These are phyloP conservation scores for Trichoderma sp. DNA, from an alignment of 2,329 filamentous ascomycete genomes.

Conservation along the genomic window DNA sequence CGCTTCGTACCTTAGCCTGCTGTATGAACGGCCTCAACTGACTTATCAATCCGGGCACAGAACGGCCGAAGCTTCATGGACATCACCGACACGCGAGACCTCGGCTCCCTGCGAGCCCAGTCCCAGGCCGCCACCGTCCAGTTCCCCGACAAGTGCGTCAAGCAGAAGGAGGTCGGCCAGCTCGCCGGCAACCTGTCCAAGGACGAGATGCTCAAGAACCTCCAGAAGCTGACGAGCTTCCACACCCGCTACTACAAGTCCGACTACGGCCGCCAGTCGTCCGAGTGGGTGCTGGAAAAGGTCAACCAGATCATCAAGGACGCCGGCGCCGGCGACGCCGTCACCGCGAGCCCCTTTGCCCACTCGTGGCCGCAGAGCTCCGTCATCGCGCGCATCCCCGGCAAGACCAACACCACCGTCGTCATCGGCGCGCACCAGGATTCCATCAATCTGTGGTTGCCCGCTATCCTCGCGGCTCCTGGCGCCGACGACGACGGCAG, in stretches of 20 bases:
- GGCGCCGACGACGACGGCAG: constrained; percentile 96
- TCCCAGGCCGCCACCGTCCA: constrained; percentile 46
- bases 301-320: constrained; percentile 71
- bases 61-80: constrained; percentile 90
- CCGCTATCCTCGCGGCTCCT: constrained; percentile 79
- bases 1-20: too few relatives aligned
- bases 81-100: constrained; percentile 73
- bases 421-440: constrained; percentile 93
- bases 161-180: constrained; percentile 67
- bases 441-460: constrained; percentile 90
- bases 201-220: constrained; percentile 72
- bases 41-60: constrained; percentile 49
- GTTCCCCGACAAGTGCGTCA: constrained; percentile 67
- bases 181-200: constrained; percentile 72
- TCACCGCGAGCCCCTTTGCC: constrained; percentile 71
- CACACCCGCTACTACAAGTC: constrained; percentile 83
- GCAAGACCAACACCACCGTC: constrained; percentile 79
- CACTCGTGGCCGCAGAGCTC: constrained; percentile 90
- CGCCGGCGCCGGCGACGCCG: constrained; percentile 69
- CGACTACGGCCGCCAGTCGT: constrained; percentile 77
- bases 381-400: constrained; percentile 89
- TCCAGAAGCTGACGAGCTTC: constrained; percentile 77
- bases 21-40: not conserved
- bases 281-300: constrained; percentile 79
- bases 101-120: constrained; percentile 49